Conservation (phyloP, 2,329 filamentous ascomycete species). For the Pseudocercospora crystallina region DNA sequence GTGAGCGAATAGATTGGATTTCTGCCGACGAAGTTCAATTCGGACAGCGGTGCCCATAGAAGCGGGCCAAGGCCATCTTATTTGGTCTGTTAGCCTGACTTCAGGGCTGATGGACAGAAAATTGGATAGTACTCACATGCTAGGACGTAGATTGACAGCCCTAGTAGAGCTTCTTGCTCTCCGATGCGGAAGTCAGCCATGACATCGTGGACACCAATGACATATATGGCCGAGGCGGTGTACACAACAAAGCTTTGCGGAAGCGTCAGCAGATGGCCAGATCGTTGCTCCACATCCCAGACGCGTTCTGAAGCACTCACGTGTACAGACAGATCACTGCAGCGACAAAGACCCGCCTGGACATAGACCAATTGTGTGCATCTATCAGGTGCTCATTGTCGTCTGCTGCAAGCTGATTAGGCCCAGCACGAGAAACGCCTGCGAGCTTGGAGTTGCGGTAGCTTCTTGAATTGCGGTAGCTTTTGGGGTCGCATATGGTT, state of each 20-base stretch:
- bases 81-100: no score
- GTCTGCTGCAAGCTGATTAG: no score
- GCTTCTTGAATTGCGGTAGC: no score
- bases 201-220: not conserved
- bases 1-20: slow-evolving; percentile 12
- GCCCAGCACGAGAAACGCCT: no score
- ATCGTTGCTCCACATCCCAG: no score
- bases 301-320: not conserved
- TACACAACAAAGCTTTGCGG: slow-evolving; percentile 4
- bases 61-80: slow-evolving; percentile 18
- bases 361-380: no score
- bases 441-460: no score
- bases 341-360: no score
- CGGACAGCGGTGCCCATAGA: slow-evolving; percentile 14
- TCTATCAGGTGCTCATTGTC: no score
- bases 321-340: not conserved
- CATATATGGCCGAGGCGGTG: not conserved
- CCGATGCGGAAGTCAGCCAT: slow-evolving; percentile 3
- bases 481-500: no score
- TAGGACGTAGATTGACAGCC: slow-evolving; percentile 3
- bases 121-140: no score
- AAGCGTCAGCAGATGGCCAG: not conserved
- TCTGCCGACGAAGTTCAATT: slow-evolving; percentile 15
- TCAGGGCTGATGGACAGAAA: no score
- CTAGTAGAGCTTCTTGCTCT: slow-evolving; percentile 5